These are phyloP conservation scores for Sporothrix dimorphospora DNA, from an alignment of 2,329 filamentous ascomycete species.

Conservation along the genomic window DNA sequence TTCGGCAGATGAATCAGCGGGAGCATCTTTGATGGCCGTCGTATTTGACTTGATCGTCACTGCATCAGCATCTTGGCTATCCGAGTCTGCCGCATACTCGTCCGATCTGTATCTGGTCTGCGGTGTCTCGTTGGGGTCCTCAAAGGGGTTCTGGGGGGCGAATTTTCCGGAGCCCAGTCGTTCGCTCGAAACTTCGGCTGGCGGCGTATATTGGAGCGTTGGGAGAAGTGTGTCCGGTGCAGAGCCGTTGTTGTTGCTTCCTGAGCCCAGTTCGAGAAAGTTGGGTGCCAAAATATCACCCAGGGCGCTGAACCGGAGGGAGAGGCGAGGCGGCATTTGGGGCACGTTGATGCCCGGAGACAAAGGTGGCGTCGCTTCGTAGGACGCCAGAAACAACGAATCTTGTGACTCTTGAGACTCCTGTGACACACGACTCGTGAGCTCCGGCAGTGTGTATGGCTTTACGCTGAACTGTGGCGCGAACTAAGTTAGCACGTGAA, in stretches of 20 bases:
- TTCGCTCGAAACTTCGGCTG: constrained; percentile 26
- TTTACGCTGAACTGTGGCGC: constrained; percentile 38
- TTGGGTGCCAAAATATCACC: constrained; percentile 30
- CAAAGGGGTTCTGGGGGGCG: neutral
- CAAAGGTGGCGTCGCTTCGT: constrained; percentile 31
- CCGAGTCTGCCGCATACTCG: neutral
- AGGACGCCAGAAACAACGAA: constrained; percentile 27
- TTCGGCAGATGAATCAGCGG: neutral
- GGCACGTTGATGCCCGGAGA: constrained; percentile 32
- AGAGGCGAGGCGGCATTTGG: constrained; percentile 37
- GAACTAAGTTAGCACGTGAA: constrained; percentile 15
- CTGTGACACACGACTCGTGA: constrained; percentile 18
- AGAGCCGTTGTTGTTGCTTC: constrained; percentile 30
- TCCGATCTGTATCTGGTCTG: neutral
- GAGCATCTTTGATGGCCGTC: constrained; percentile 19
- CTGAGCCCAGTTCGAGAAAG: constrained; percentile 34
- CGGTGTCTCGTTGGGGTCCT: constrained; percentile 8
- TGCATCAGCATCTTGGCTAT: constrained; percentile 16
- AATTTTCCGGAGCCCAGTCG: neutral
- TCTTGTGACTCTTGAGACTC: constrained; percentile 30
- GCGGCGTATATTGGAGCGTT: constrained; percentile 38
- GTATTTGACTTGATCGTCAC: constrained; percentile 22
- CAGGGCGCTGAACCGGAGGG: constrained; percentile 36
- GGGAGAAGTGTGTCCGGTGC: constrained; percentile 37
- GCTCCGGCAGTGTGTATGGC: constrained; percentile 35